These are phyloP conservation scores for Tuber umbilicatum DNA, from an alignment of 495 filamentous ascomycete genomes.

Conservation along the genomic window DNA sequence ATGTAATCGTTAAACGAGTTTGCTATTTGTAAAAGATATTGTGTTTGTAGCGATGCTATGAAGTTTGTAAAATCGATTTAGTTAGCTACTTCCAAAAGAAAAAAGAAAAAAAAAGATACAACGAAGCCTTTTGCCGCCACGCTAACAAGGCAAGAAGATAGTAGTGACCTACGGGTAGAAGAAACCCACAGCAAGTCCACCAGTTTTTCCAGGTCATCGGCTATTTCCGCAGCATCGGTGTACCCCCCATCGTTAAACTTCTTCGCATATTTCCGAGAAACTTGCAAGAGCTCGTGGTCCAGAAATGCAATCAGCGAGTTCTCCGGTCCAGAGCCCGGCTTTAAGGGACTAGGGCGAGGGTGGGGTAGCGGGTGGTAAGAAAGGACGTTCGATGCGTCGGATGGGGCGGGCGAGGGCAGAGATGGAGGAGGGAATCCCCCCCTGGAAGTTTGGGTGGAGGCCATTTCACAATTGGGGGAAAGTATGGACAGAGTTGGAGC, in stretches of 20 bases:
- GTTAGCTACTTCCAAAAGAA: neutral
- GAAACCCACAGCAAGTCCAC: constrained; percentile 41
- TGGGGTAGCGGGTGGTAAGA: constrained; percentile 26
- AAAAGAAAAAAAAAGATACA: neutral
- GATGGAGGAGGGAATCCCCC: constrained; percentile 1
- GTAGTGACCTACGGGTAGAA: constrained; percentile 39
- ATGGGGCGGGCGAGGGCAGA: constrained; percentile 14
- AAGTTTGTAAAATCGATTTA: constrained; percentile 3
- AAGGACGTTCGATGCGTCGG: constrained; percentile 9
- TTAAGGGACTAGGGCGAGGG: constrained; percentile 33
- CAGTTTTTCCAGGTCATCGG: constrained; percentile 31
- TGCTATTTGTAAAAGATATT: constrained; percentile 40
- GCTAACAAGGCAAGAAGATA: neutral
- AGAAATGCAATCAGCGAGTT: constrained; percentile 38
- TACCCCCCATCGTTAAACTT: constrained; percentile 35
- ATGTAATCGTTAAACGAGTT: constrained; percentile 42
- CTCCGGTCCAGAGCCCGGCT: constrained; percentile 29
- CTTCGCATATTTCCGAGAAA: constrained; percentile 35
- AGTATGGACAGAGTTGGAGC: neutral
- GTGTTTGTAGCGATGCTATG: constrained; percentile 35
- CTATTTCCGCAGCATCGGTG: constrained; percentile 10
- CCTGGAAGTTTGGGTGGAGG: constrained; percentile 1
- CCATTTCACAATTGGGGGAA: constrained; percentile 6
- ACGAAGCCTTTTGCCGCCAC: neutral
- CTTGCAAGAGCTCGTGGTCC: constrained; percentile 32